Evolutionary conservation across 768 basidiomycete species (phyloP), one percentile per base, ranked within the genome.

Genomic region (Rhodotorula graminis): DNA sequence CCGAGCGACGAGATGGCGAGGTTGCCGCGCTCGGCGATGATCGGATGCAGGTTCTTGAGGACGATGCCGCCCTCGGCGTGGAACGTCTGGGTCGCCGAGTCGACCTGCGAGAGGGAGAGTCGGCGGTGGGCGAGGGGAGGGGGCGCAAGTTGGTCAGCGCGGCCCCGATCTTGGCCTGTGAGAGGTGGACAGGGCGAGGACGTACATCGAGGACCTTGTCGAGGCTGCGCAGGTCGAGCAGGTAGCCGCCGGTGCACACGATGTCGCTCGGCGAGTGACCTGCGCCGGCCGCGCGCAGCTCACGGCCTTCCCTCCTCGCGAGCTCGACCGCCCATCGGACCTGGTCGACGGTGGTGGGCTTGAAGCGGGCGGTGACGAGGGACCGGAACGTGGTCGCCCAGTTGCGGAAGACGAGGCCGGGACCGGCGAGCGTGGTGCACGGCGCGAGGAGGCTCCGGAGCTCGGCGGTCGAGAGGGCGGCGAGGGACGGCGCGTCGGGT

Each of bases 261-360:
- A 98, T 84, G 82, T 99, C 95, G 79, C 89, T 90, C 33, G 95
- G 95, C 69, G 90, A 91, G 82, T 97, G 94, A 4, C 94, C 95
- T 25, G 92, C 88, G 21, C 93, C 96, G 21, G 88, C 89, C 1
- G 91, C 90, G 67, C 93, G 87, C 47, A 98, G 84, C 31, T 85
- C 84, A 79, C 86, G 87, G 25, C 85, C 82, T 79, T 93, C 87
- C 56, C 89, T 83, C 27, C 88, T 84, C 0, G 93, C 93, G 37
- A 93, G 87, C 78, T 91, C 90, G 40, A 98, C 84, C 59, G 94
- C 84, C 75, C 87, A 85, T 58, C 85, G 84, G 78, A 92, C 90
- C 47, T 97, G 85, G 70, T 84, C 80, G 56, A 87, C 86, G 33
- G 83, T 85, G 73, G 85, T 84, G 9, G 95, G 96, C 76, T 87